phyloP scores from a whole-genome alignment of 2,329 filamentous ascomycete species.

The Fusarium duplospermum region DNA sequence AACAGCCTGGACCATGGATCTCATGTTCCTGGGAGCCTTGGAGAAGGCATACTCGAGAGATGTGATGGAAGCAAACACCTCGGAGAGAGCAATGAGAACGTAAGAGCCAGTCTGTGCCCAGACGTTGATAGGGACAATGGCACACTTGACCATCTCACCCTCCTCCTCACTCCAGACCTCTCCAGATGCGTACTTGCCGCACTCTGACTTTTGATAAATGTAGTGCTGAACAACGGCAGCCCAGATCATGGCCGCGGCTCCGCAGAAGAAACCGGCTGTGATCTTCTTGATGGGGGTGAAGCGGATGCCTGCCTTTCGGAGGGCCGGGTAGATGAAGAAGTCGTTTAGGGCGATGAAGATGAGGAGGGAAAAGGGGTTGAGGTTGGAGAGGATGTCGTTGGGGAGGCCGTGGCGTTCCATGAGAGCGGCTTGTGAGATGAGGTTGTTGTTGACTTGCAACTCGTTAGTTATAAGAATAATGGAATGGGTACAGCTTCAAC shows the following conservation, averaged over 20 bases:
- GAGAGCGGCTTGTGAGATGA: slow-evolving; percentile 71
- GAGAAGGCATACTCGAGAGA: slow-evolving; percentile 81
- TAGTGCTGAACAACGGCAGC: slow-evolving; percentile 67
- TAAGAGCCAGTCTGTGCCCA: slow-evolving; percentile 67
- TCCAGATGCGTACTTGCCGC: slow-evolving; percentile 59
- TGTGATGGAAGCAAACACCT: slow-evolving; percentile 63
- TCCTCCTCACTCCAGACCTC: slow-evolving; percentile 41
- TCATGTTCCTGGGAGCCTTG: slow-evolving; percentile 82
- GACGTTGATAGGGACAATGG: slow-evolving; percentile 69
- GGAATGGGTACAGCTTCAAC: slow-evolving; percentile 1
- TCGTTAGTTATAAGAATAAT: slow-evolving; percentile 17
- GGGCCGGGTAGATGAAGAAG: slow-evolving; percentile 72
- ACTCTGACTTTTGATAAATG: slow-evolving; percentile 73
- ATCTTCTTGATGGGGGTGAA: slow-evolving; percentile 84
- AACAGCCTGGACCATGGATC: slow-evolving; percentile 75
- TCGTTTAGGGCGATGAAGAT: slow-evolving; percentile 81
- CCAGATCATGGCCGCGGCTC: slow-evolving; percentile 69
- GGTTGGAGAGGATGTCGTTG: slow-evolving; percentile 80
- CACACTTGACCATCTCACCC: slow-evolving; percentile 54
- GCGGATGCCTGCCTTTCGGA: slow-evolving; percentile 71
- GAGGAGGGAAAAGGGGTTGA: slow-evolving; percentile 79
- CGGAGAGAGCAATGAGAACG: slow-evolving; percentile 60
- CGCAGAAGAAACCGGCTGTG: slow-evolving; percentile 74
- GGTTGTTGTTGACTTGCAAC: slow-evolving; percentile 64
- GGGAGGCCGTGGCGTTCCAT: slow-evolving; percentile 78